Conservation (phyloP, 345 rosid species). For the Psidium guajava region DNA sequence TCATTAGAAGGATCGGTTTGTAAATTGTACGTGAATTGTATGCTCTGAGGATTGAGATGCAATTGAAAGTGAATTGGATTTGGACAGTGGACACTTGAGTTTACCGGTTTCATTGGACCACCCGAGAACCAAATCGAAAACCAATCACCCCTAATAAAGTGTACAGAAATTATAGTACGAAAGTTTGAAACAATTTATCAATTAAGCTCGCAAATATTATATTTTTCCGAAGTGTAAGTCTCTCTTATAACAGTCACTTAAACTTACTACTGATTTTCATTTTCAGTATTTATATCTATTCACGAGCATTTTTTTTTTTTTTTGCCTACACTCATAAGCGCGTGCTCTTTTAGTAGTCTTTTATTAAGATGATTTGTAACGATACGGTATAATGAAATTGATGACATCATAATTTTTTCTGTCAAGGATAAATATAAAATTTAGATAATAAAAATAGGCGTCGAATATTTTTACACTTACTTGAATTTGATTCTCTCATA, state of each 20-base stretch:
- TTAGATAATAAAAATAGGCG: background rate
- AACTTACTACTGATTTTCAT: background rate
- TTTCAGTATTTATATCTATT: background rate
- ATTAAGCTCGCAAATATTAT: background rate
- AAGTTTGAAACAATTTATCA: background rate
- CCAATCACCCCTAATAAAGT: no score
- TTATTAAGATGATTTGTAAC: background rate
- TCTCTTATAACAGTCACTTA: background rate
- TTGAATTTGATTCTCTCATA: background rate
- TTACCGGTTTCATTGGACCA: no score
- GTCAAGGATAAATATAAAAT: background rate
- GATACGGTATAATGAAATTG: rapidly evolving
- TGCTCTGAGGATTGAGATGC: no score
- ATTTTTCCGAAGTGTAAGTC: background rate
- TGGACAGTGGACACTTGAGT: background rate
- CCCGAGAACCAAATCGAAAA: no score
- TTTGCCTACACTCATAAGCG: background rate
- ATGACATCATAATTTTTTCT: background rate
- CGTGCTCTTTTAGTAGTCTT: background rate
- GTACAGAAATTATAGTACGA: background rate
- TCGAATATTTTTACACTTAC: background rate
- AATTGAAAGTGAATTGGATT: background rate
- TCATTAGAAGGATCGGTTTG: background rate
- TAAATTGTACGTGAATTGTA: no score
- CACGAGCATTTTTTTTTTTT: background rate